phyloP scores from a whole-genome alignment of 306 rosid species.

The Macrotyloma uniflorum region DNA sequence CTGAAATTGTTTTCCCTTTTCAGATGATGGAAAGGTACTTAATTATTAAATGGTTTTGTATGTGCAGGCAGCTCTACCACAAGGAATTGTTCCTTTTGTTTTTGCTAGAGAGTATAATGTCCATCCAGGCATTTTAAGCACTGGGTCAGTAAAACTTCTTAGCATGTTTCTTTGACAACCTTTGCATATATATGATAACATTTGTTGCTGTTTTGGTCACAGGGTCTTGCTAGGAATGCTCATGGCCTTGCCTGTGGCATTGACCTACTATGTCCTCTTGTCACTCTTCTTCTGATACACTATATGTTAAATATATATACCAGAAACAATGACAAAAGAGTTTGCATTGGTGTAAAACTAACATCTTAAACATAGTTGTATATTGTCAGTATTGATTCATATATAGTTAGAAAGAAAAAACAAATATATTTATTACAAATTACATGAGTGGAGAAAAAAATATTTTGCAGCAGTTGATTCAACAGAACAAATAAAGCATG shows the following conservation, averaged over 20 bases:
- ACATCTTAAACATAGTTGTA: conserved; percentile 29
- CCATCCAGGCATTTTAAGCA: conserved; percentile 79
- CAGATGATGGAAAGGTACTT: background rate
- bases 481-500: conserved; percentile 31
- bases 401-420: conserved; percentile 2
- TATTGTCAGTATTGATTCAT: conserved; percentile 17
- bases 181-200: conserved; percentile 18
- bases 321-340: conserved; percentile 21
- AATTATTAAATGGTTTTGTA: conserved; percentile 19
- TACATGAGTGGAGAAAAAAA: conserved; percentile 7
- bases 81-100: conserved; percentile 96
- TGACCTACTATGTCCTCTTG: conserved; percentile 75
- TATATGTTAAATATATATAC: background rate
- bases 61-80: conserved; percentile 93
- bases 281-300: conserved; percentile 63
- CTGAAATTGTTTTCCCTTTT: background rate
- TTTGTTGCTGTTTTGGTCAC: conserved; percentile 44
- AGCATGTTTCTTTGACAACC: background rate
- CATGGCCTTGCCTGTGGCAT: conserved; percentile 79
- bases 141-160: conserved; percentile 63
- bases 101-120: conserved; percentile 89
- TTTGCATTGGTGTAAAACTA: conserved; percentile 15
- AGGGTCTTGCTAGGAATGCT: conserved; percentile 92
- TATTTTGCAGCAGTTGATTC: conserved; percentile 21
- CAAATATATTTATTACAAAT: conserved; percentile 9